These are phyloP conservation scores for Irpex sp. DNA, from an alignment of 1,284 basidiomycete species.

Conservation along the genomic window DNA sequence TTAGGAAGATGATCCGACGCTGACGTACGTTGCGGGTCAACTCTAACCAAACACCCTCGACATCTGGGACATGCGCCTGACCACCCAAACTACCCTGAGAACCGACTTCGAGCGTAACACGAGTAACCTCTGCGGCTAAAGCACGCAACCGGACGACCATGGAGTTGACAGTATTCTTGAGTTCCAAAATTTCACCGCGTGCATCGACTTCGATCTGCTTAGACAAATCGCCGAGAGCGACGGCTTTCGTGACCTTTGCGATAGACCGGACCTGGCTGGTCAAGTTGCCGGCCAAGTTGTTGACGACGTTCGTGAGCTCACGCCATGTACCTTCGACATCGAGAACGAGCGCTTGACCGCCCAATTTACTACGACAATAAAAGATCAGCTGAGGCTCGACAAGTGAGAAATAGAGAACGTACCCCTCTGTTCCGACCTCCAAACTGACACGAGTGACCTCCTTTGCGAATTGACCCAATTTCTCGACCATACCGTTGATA, in stretches of 20 bases:
- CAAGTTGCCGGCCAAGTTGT: slow-evolving; percentile 90
- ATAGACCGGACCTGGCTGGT: slow-evolving; percentile 95
- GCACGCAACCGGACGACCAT: slow-evolving; percentile 92
- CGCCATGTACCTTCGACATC: slow-evolving; percentile 96
- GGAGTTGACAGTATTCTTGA: slow-evolving; percentile 98
- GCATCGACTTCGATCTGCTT: slow-evolving; percentile 98
- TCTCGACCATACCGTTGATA: slow-evolving; percentile 95
- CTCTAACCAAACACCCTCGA: slow-evolving; percentile 94
- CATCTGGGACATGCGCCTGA: slow-evolving; percentile 88
- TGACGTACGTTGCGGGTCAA: slow-evolving; percentile 78
- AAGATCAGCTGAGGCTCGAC: not conserved
- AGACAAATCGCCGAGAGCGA: slow-evolving; percentile 91
- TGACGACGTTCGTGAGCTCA: slow-evolving; percentile 86
- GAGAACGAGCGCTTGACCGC: slow-evolving; percentile 88
- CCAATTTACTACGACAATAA: slow-evolving; percentile 61
- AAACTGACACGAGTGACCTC: slow-evolving; percentile 86
- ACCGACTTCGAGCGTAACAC: slow-evolving; percentile 94
- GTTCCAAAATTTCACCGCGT: slow-evolving; percentile 92
- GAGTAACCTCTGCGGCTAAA: slow-evolving; percentile 93
- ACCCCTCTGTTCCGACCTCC: slow-evolving; percentile 93
- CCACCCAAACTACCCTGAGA: slow-evolving; percentile 89
- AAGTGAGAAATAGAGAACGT: slow-evolving; percentile 12
- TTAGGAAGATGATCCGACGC: slow-evolving; percentile 8
- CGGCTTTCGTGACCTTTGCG: slow-evolving; percentile 96
- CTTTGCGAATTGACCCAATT: slow-evolving; percentile 77